Evolutionary conservation across 1,284 basidiomycete genomes (phyloP).

Genomic region (Apiotrichum montevideense): DNA sequence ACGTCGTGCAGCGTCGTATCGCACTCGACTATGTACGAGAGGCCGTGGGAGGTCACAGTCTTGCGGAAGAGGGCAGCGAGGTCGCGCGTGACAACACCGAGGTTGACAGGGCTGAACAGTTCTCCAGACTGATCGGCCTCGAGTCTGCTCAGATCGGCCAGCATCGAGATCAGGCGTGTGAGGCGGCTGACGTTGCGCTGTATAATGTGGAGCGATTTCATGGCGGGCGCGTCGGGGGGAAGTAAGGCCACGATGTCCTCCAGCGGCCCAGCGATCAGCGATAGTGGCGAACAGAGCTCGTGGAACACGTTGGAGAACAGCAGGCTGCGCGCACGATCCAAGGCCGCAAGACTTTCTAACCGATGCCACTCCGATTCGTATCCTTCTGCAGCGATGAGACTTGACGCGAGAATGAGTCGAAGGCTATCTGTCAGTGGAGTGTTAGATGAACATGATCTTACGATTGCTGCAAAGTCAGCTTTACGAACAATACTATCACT

Average conservation of each 20-base stretch:
- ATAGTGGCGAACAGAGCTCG: slow-evolving; percentile 46
- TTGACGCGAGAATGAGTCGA: not conserved
- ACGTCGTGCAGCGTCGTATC: slow-evolving; percentile 33
- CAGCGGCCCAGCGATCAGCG: slow-evolving; percentile 42
- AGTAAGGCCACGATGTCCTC: slow-evolving; percentile 36
- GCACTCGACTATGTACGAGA: slow-evolving; percentile 43
- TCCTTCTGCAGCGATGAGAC: not conserved
- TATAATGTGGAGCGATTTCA: slow-evolving; percentile 39
- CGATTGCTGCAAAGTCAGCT: slow-evolving; percentile 3
- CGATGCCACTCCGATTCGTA: slow-evolving; percentile 32
- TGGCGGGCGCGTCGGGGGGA: slow-evolving; percentile 23
- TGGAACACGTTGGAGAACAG: slow-evolving; percentile 45
- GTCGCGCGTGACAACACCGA: slow-evolving; percentile 45
- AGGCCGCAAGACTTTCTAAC: slow-evolving; percentile 44
- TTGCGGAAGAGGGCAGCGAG: slow-evolving; percentile 46
- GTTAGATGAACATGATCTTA: slow-evolving; percentile 2
- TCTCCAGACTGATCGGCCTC: slow-evolving; percentile 43
- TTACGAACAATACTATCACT: slow-evolving; percentile 4
- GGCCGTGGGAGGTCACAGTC: slow-evolving; percentile 30
- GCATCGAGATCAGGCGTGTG: slow-evolving; percentile 40
- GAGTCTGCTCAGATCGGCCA: slow-evolving; percentile 44
- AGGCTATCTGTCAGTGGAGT: not conserved
- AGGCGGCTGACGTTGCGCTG: slow-evolving; percentile 38
- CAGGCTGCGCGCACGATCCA: slow-evolving; percentile 46
- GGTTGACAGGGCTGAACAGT: slow-evolving; percentile 41